These are phyloP conservation scores for Gaertneriomyces sp. DNA, from an alignment of 192 early-diverging fungal species.

Conservation along the genomic window DNA sequence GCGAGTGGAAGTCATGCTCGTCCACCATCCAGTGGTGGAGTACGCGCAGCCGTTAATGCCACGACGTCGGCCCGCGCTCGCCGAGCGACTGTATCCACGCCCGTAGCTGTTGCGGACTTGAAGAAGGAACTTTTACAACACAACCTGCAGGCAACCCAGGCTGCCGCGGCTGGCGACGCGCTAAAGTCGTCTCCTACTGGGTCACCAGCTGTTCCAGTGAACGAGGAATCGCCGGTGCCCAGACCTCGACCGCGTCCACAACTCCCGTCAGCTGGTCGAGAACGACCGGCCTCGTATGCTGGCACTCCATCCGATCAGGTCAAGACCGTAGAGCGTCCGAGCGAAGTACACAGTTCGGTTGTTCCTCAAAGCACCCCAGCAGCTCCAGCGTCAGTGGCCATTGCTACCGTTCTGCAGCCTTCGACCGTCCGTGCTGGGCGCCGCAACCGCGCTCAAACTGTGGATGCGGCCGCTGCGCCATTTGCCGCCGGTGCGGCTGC, in stretches of 20 bases:
- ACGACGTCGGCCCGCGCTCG: constrained; percentile 8
- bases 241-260: constrained; percentile 19
- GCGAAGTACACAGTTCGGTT: constrained; percentile 33
- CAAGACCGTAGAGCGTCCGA: background rate
- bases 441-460: constrained; percentile 42
- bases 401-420: constrained; percentile 18
- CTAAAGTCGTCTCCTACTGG: constrained; percentile 6
- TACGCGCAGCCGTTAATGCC: constrained; percentile 9
- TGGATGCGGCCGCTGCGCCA: constrained; percentile 24
- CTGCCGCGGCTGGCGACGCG: constrained; percentile 1
- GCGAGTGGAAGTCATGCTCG: constrained; percentile 4
- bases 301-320: constrained; percentile 36
- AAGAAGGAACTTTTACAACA: constrained; percentile 30
- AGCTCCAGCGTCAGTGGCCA: constrained; percentile 12
- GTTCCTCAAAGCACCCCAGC: constrained; percentile 7
- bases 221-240: constrained; percentile 8
- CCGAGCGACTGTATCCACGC: constrained; percentile 35
- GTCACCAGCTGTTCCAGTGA: background rate
- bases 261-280: constrained; percentile 17
- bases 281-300: constrained; percentile 43
- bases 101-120: constrained; percentile 33
- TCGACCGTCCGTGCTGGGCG: constrained; percentile 13
- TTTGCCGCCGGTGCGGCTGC: constrained; percentile 17
- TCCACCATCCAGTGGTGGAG: constrained; percentile 12
- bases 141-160: constrained; percentile 14